Conservation (phyloP, 768 basidiomycete genomes). For the Agaricus subrufescens region DNA sequence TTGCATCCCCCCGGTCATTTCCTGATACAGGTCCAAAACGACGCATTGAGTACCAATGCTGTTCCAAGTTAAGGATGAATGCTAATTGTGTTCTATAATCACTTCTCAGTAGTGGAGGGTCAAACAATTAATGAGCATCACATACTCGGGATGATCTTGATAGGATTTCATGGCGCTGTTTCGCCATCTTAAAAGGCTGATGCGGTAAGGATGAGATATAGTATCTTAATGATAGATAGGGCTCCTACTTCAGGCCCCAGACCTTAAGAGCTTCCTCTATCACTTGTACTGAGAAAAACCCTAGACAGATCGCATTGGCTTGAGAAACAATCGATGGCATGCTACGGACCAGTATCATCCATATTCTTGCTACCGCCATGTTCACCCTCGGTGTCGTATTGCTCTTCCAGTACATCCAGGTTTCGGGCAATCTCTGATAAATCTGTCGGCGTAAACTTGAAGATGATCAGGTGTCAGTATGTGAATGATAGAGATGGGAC, state of each 20-base stretch:
- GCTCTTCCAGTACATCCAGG: conserved; percentile 62
- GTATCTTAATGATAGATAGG: conserved; percentile 2
- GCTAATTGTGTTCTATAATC: conserved; percentile 66
- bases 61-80: conserved; percentile 81
- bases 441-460: conserved; percentile 75
- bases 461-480: conserved; percentile 4
- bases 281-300: conserved; percentile 91
- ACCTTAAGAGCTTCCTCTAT: conserved; percentile 79
- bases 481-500: conserved; percentile 10
- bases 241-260: conserved; percentile 71
- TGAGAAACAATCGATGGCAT: not conserved
- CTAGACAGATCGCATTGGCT: conserved; percentile 27
- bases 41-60: conserved; percentile 88
- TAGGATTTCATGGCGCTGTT: conserved; percentile 75
- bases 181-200: conserved; percentile 79
- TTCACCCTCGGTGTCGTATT: conserved; percentile 42
- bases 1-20: conserved; percentile 36
- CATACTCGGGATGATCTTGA: conserved; percentile 75
- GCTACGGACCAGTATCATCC: conserved; percentile 76
- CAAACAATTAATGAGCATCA: not conserved
- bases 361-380: conserved; percentile 66
- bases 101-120: not conserved
- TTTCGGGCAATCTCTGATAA: conserved; percentile 68
- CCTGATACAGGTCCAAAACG: conserved; percentile 61
- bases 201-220: conserved; percentile 2